Base-by-base conservation (phyloP, 78 protist genomes). In the Isochrysis galbana region DNA sequence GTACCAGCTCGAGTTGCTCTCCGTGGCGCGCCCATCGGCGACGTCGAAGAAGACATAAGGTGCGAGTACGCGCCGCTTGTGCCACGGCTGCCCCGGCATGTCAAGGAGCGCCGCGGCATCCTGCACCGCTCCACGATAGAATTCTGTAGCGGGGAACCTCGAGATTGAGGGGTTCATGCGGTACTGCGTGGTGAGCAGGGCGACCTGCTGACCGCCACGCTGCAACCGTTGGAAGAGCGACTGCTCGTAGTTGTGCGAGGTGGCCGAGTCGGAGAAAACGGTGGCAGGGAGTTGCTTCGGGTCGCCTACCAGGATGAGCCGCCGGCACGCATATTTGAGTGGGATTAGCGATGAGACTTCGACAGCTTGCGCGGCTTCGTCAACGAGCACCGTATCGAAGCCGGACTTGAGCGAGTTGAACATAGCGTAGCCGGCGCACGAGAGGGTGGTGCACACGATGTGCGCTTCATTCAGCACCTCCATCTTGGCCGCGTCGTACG, bases 81-180 rank as follows among this genome's bases (percentile, higher is more conserved):
- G 88, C 88, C 88, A 80, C 88, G 55, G 55, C 88, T 80, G 48
- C 38, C 25, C 41, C 88, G 78, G 39, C 39, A 2, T 2, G 26
- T 2, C 78, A 2, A 11, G 38, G 23, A 42, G 48, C 26, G 2
- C 51, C 14, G 55, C 36, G 48, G 84, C 45, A 46, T 77, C 84
- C 34, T 0, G 25, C 0, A 77, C 47, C 17, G 47, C 55, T 34
- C 47, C 55, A 21, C 11, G 69, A 82, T 94, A 94, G 94, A 92
- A 94, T 88, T 19, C 54, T 14, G 32, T 19, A 32, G 48, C 78
- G 29, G 95, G 95, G 77, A 61, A 93, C 48, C 22, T 21, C 38
- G 69, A 47, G 67, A 94, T 80, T 44, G 0, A 21, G 32, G 95
- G 94, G 74, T 94, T 94, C 95, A 94, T 94, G 42, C 95, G 80